Percentiles rank a stretch among this genome's conserved stretches.
Evolutionary conservation across 768 basidiomycete genomes (phyloP).

Genomic region (Thelephora ganbajun): DNA sequence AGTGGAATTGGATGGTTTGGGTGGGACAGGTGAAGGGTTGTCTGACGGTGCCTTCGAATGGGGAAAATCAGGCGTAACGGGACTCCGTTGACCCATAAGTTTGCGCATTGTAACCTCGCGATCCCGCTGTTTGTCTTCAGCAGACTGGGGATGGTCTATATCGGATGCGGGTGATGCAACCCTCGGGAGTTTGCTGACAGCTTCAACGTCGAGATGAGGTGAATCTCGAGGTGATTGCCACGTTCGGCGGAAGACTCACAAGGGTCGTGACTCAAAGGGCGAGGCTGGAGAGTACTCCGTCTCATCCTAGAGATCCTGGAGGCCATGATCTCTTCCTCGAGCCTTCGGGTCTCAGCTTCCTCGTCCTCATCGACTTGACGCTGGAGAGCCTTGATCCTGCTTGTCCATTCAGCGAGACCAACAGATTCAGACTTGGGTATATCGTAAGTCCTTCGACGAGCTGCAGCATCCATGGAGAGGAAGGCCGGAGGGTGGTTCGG

Average conservation of each 20-base stretch:
- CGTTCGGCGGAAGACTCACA: slow-evolving; percentile 23
- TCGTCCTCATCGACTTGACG: slow-evolving; percentile 73
- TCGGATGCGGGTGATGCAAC: slow-evolving; percentile 3
- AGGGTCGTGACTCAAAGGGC: slow-evolving; percentile 29
- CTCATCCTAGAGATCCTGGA: slow-evolving; percentile 32
- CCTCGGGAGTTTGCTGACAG: slow-evolving; percentile 7
- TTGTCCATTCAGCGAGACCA: slow-evolving; percentile 72
- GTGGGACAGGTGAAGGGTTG: background rate
- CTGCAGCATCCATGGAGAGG: background rate
- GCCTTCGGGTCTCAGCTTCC: slow-evolving; percentile 57
- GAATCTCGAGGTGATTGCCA: background rate
- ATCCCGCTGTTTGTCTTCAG: slow-evolving; percentile 24
- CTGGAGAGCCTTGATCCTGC: slow-evolving; percentile 67
- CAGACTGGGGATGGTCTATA: slow-evolving; percentile 12
- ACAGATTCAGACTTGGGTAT: slow-evolving; percentile 34
- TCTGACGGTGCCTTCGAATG: background rate
- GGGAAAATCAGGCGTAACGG: background rate
- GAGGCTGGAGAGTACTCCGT: slow-evolving; percentile 25
- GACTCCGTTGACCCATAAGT: slow-evolving; percentile 22
- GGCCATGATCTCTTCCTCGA: slow-evolving; percentile 41
- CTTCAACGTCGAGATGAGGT: background rate
- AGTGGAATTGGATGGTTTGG: background rate
- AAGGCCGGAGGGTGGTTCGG: background rate
- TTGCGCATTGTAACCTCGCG: slow-evolving; percentile 34
- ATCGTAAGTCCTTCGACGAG: slow-evolving; percentile 13